These are phyloP conservation scores for Fragaria iinumae DNA, from an alignment of 306 rosid genomes.

Conservation along the genomic window DNA sequence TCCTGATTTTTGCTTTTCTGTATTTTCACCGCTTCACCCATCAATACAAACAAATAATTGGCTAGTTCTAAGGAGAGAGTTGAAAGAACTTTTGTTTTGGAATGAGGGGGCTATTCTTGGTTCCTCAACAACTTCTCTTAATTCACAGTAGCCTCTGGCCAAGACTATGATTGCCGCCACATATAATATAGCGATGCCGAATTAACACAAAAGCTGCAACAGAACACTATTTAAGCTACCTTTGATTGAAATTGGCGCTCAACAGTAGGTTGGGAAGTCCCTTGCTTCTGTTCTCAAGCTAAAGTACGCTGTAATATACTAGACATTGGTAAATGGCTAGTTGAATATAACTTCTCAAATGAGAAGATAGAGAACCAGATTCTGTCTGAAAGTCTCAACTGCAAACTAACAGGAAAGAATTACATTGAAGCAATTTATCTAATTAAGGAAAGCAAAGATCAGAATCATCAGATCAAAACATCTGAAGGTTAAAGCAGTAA, in stretches of 20 bases:
- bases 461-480: neutral
- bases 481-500: neutral
- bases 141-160: no score
- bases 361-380: neutral
- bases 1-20: neutral
- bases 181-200: no score
- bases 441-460: neutral
- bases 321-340: no score
- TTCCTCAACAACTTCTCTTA: neutral
- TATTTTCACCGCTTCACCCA: neutral
- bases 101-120: no score
- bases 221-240: no score
- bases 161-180: no score
- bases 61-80: no score
- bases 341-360: neutral
- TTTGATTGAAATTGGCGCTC: no score
- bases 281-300: neutral
- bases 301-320: neutral
- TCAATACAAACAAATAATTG: neutral
- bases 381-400: neutral
- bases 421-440: neutral
- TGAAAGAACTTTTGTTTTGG: no score
- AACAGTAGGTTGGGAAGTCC: no score
- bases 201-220: no score
- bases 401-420: neutral